Evolutionary conservation across 257 asterid genomes (phyloP).

Genomic region (Sherardia arvensis): DNA sequence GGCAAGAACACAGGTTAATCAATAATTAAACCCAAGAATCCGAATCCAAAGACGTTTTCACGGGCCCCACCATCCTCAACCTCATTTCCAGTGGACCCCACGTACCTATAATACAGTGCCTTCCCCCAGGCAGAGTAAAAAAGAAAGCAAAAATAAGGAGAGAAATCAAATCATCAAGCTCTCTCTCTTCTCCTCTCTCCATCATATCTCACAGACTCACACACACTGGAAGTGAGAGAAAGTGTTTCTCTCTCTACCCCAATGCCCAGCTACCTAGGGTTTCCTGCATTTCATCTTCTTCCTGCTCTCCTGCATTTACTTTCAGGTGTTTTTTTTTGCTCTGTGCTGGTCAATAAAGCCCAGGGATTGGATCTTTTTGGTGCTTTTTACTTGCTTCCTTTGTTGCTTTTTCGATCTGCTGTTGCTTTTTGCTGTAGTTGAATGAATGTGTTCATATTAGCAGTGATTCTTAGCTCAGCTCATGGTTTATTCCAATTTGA

Average conservation of each 20-base stretch:
- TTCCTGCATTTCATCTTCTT: background rate
- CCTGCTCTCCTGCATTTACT: background rate
- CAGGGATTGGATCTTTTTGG: conserved; percentile 30
- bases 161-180: background rate
- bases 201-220: background rate
- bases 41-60: conserved; percentile 20
- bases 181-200: background rate
- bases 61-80: conserved; percentile 8
- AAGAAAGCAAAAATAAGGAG: background rate
- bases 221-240: conserved; percentile 2
- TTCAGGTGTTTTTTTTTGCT: conserved; percentile 9
- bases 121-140: conserved; percentile 2
- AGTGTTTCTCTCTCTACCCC: background rate
- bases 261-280: conserved; percentile 12
- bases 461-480: background rate
- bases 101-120: conserved; percentile 10
- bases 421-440: background rate
- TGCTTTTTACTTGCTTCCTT: background rate
- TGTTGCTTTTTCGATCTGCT: conserved; percentile 7
- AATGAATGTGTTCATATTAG: background rate
- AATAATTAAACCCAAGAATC: background rate
- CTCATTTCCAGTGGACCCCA: conserved; percentile 15
- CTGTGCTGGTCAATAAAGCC: conserved; percentile 1
- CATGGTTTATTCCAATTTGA: background rate
- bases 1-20: background rate